phyloP scores from a whole-genome alignment of 441 rosid genomes.

The Populus hybrid region DNA sequence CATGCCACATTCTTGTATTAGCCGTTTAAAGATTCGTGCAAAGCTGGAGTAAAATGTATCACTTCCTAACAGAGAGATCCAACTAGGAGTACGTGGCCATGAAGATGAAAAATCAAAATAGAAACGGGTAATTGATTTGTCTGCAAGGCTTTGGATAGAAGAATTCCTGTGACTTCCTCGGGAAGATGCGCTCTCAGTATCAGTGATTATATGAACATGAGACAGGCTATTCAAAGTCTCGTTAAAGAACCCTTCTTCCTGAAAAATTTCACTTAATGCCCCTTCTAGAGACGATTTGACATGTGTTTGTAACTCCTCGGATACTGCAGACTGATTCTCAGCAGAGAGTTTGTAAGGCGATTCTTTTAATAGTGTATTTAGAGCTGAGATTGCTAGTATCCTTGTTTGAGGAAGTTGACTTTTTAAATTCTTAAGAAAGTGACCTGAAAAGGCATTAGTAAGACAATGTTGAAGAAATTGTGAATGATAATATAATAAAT shows the following conservation, averaged over 20 bases:
- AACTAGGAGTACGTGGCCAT: conserved; percentile 99
- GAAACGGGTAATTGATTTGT: conserved; percentile 94
- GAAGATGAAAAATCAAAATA: conserved; percentile 97
- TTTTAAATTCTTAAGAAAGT: conserved; percentile 88
- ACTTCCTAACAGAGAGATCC: conserved; percentile 93
- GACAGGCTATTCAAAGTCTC: conserved; percentile 95
- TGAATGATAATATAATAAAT: background rate
- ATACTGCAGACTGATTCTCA: conserved; percentile 39
- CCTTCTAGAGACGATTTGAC: conserved; percentile 75
- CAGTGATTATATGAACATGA: conserved; percentile 89
- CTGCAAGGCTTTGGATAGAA: conserved; percentile 89
- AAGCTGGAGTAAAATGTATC: conserved; percentile 91
- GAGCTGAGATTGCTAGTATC: conserved; percentile 96
- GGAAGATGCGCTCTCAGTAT: conserved; percentile 69
- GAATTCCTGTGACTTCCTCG: conserved; percentile 85
- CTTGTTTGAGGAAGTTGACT: conserved; percentile 99
- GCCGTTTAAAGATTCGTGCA: conserved; percentile 94
- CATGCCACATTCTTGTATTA: conserved; percentile 95
- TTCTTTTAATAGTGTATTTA: conserved; percentile 89
- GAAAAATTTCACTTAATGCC: conserved; percentile 77
- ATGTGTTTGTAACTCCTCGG: conserved; percentile 41
- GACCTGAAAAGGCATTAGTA: conserved; percentile 62
- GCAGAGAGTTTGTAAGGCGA: conserved; percentile 80
- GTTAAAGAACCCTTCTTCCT: conserved; percentile 85
- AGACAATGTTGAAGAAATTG: conserved; percentile 13